Evolutionary conservation across 1,139 yeast genomes (phyloP).

Genomic region (Taiozyma sp.): DNA sequence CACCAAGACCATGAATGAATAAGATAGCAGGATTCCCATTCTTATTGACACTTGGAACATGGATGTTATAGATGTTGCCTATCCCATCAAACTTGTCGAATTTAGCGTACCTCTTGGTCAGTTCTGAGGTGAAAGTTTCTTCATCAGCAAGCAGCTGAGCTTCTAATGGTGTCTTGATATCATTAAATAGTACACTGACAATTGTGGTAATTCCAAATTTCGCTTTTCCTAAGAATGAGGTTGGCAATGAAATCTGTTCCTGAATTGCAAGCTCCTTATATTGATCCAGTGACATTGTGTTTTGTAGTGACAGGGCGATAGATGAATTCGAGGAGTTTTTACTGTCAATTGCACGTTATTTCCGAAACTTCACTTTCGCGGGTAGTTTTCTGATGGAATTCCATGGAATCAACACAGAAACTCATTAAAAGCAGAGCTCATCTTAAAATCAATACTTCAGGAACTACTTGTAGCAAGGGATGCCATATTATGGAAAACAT

Average conservation of each 20-base stretch:
- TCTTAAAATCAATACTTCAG: too few species aligned
- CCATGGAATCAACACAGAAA: too few species aligned
- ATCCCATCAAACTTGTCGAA: constrained; percentile 8
- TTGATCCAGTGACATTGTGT: background rate
- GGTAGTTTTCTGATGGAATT: too few species aligned
- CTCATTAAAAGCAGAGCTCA: too few species aligned
- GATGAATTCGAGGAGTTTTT: too few species aligned
- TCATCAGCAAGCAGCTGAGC: constrained; percentile 11
- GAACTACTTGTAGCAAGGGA: too few species aligned
- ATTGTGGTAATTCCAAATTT: constrained; percentile 2
- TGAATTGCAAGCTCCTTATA: constrained; percentile 14
- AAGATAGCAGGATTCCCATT: constrained; percentile 40
- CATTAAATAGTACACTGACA: background rate
- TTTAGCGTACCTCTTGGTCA: constrained; percentile 9
- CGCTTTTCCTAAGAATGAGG: background rate
- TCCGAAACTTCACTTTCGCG: too few species aligned
- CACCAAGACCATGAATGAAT: constrained; percentile 67
- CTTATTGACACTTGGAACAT: constrained; percentile 11
- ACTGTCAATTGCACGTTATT: too few species aligned
- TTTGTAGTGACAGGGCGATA: too few species aligned
- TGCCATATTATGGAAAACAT: too few species aligned
- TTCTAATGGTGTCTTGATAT: constrained; percentile 12
- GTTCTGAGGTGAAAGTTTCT: constrained; percentile 9
- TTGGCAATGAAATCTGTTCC: constrained; percentile 14
- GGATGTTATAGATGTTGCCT: constrained; percentile 12